Base-by-base conservation (phyloP, 176 grass and related monocot species). In the Carex parvula region DNA sequence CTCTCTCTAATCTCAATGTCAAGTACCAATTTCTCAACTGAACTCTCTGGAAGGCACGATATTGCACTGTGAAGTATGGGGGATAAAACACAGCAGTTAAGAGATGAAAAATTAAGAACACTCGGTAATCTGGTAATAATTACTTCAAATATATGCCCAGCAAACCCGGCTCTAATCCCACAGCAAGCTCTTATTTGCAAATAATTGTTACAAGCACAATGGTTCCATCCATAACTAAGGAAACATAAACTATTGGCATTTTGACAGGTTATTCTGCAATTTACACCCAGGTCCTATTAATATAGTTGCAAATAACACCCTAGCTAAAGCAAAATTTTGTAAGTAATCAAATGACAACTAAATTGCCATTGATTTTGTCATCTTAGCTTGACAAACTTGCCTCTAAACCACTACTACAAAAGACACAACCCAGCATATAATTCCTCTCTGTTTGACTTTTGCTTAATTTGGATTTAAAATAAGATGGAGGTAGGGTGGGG, bases 11-110 rank as follows among this genome's bases (percentile, higher is more conserved):
- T 66, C 18, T 90, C 86, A 52, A 67, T 30, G 58, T 86, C 42
- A 16, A 57, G 85, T 53, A 93, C 18, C 33, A 97, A 37, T 84
- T 91, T 91, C 50, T 93, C 89, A 44, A 84, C 87, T 70, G 76
- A 90, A 78, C 30, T 85, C 39, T 89, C 88, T 2, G 90, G 78
- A 85, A 97, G 89, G 46, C 80, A 86, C 42, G 81, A 90, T 59
- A 92, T 26, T 18, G 76, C 90, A 88, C 94, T 97, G 87, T 4
- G 82, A 55, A 32, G 70, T 75, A 60, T 65, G 35, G 17, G 7
- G 67, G 8, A 42, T 69, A 9, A 73, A 41, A n/a, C 72, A 54
- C 71, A 54, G 30, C 48, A 30, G 72, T 55, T 55, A 55, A 53
- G 13, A 24, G 9, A 22, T 29, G 37, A 83, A 44, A 44, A 76